These are phyloP conservation scores for Mycogone perniciosa DNA, from an alignment of 2,329 filamentous ascomycete species.

Conservation along the genomic window DNA sequence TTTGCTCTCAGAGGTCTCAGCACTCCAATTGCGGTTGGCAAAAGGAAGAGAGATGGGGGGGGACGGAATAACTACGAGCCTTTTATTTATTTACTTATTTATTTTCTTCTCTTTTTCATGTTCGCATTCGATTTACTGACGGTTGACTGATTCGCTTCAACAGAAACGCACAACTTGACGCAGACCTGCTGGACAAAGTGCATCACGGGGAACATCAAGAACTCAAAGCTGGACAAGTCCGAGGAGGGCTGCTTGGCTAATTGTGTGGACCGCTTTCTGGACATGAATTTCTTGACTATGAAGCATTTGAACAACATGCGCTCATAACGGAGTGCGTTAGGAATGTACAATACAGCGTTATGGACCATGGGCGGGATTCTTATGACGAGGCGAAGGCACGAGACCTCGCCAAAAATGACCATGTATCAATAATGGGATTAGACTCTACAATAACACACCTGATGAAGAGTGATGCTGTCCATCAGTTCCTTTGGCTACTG, in stretches of 20 bases:
- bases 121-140: conserved; percentile 10
- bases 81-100: neutral
- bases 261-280: conserved; percentile 90
- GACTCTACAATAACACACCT: neutral
- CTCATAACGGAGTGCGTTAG: conserved; percentile 13
- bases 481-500: no score
- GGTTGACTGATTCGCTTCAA: neutral
- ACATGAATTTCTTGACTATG: conserved; percentile 79
- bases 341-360: conserved; percentile 2
- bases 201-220: conserved; percentile 66
- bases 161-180: conserved; percentile 50
- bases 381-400: neutral
- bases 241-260: conserved; percentile 85
- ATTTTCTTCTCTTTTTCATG: neutral
- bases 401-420: neutral
- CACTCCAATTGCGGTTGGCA: no score
- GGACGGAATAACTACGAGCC: neutral
- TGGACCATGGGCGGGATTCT: neutral
- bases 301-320: conserved; percentile 68
- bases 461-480: no score
- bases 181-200: conserved; percentile 96
- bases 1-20: no score
- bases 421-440: neutral
- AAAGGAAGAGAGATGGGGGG: neutral
- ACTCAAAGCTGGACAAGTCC: conserved; percentile 62